Base-by-base conservation (phyloP, 2,329 filamentous ascomycete genomes). In the Ceratocystis eucalypticola region DNA sequence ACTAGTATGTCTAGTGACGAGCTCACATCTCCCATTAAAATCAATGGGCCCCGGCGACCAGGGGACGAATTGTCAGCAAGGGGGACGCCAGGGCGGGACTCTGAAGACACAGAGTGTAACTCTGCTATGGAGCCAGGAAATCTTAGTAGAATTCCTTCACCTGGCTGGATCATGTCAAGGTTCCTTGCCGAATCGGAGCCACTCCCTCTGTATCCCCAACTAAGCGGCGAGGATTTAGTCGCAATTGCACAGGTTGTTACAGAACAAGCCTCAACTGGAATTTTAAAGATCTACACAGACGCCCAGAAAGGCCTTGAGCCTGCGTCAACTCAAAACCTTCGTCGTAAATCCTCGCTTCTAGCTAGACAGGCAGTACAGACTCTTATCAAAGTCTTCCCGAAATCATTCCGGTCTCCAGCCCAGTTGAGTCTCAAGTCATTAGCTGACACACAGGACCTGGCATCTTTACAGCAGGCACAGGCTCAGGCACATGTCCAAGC, bases 241-340 rank as follows among this genome's bases (percentile, higher is more conserved):
- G 82, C 84, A 64, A 79, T 88, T 30, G 87, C 86, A 0, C 88
- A 90, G 71, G 82, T 89, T 46, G 75, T 90, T n/a, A 86, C 85
- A 1, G 86, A 89, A 68, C 88, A 91, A 72, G 81, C 86, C 25
- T 80, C 83, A 1, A 82, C 79, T 8, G 81, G 84, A 0, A 76
- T 72, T 15, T 70, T 82, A 33, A 74, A 75, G 17, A 72, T 77
- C 50, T 71, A 68, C 41, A 71, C 70, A 61, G 69, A 70, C 10
- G 67, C 65, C 17, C 65, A 61, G 17, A 41, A 55, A 5, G 61
- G 61, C 5, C 25, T 61, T 15, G 67, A 62, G 7, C 55, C 64
- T 1, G 12, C 50, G 2, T 44, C 67, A 15, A 45, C 22, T 17
- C 61, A 48, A 5, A 45, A 67, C 30, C 30, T 48, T 30, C 64